Percentiles rank a stretch among this genome's conserved stretches.
These are phyloP conservation scores for Lathyrus oleraceus DNA, from an alignment of 306 rosid species.

Conservation along the genomic window DNA sequence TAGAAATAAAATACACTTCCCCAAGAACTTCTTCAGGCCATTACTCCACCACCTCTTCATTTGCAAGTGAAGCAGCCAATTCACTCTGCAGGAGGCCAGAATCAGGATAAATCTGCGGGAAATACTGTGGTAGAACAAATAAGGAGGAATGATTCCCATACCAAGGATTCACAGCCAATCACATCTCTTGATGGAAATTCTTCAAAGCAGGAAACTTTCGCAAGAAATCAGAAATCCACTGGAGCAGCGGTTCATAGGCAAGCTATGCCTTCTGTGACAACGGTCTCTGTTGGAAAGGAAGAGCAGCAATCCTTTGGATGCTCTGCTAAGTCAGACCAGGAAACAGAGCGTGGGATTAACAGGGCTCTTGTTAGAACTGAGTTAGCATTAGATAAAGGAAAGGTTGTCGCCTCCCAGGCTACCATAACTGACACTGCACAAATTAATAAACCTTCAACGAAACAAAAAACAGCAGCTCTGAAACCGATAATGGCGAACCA, in stretches of 20 bases:
- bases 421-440: slow-evolving; percentile 59
- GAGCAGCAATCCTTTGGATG: slow-evolving; percentile 53
- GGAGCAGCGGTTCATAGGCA: slow-evolving; percentile 51
- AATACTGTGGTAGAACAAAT: slow-evolving; percentile 55
- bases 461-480: too few relatives aligned
- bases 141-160: slow-evolving; percentile 52
- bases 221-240: slow-evolving; percentile 62
- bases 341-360: slow-evolving; percentile 53
- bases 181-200: slow-evolving; percentile 53
- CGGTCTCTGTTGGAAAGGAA: slow-evolving; percentile 75
- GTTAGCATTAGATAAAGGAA: slow-evolving; percentile 70
- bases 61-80: slow-evolving; percentile 64
- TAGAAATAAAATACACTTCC: slow-evolving; percentile 86
- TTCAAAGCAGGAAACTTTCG: slow-evolving; percentile 58
- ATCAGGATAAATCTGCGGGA: slow-evolving; percentile 63
- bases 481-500: too few relatives aligned
- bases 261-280: slow-evolving; percentile 46
- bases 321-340: slow-evolving; percentile 65
- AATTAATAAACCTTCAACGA: slow-evolving; percentile 62
- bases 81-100: slow-evolving; percentile 59
- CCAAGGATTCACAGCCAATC: slow-evolving; percentile 56
- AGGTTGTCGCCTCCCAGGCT: slow-evolving; percentile 64
- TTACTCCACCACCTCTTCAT: slow-evolving; percentile 88
- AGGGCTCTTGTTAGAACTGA: slow-evolving; percentile 60
- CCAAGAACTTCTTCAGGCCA: slow-evolving; percentile 89